Conservation (phyloP, 2,329 filamentous ascomycete species). For the Pyrenochaeta sp. region DNA sequence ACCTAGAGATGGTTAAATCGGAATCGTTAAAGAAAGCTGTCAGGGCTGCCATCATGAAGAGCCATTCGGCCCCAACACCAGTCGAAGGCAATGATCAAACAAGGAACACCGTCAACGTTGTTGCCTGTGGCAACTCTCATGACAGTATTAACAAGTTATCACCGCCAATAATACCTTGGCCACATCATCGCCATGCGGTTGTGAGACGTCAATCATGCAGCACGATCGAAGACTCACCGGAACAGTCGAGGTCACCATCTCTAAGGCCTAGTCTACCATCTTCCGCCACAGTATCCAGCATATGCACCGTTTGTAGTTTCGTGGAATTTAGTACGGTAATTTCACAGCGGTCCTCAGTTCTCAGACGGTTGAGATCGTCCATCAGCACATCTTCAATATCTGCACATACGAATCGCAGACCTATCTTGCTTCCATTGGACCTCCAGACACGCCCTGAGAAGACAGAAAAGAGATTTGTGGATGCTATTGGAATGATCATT, state of each 20-base stretch:
- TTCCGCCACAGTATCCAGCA: conserved; percentile 14
- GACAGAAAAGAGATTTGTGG: conserved; percentile 37
- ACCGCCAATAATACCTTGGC: not conserved
- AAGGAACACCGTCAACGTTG: not conserved
- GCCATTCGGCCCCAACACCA: not conserved
- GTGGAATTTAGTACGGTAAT: not conserved
- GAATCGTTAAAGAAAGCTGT: not conserved
- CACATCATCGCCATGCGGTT: not conserved
- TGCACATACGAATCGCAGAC: not conserved
- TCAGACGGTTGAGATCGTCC: conserved; percentile 24
- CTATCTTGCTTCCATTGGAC: conserved; percentile 15
- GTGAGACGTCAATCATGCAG: conserved; percentile 1
- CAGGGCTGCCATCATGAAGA: not conserved
- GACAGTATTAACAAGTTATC: not conserved
- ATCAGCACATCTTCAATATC: conserved; percentile 12
- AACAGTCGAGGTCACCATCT: not conserved
- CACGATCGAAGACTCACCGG: conserved; percentile 1
- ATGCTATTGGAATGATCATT: conserved; percentile 34
- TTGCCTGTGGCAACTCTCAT: not conserved
- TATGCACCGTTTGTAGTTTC: conserved; percentile 15
- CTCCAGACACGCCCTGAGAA: conserved; percentile 25
- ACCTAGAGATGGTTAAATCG: not conserved
- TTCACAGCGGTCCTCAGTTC: conserved; percentile 16
- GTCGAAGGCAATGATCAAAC: not conserved
- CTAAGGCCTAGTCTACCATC: conserved; percentile 9